A percentile compares a stretch with the other conserved stretches of the same genome.
phyloP scores from a whole-genome alignment of 331 rosid species.

The Quercus lobata region DNA sequence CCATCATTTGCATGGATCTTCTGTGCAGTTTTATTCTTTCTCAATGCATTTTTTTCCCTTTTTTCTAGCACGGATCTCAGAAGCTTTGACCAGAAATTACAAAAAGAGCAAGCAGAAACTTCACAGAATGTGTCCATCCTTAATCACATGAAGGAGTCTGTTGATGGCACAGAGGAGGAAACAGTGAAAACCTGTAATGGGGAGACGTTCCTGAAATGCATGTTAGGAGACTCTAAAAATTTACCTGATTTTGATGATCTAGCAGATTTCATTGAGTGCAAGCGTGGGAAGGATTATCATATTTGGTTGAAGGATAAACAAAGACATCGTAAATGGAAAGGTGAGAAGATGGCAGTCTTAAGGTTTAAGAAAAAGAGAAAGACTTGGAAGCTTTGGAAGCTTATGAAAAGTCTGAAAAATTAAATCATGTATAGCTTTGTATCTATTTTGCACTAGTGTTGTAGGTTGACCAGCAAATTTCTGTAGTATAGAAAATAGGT shows the following conservation, averaged over 20 bases:
- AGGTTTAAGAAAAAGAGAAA: conserved; percentile 49
- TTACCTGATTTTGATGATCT: conserved; percentile 48
- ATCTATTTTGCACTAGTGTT: not conserved
- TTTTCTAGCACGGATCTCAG: conserved; percentile 14
- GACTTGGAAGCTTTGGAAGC: conserved; percentile 40
- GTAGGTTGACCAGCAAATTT: not conserved
- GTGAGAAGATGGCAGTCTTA: conserved; percentile 23
- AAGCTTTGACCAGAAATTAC: conserved; percentile 7
- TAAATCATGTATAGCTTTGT: not conserved
- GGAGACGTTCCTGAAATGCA: conserved; percentile 44
- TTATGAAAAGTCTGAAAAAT: conserved; percentile 6
- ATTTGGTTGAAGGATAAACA: conserved; percentile 50
- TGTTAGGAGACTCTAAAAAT: not conserved
- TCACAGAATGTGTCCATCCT: conserved; percentile 2
- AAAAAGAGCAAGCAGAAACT: conserved; percentile 5
- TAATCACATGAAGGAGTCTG: conserved; percentile 10
- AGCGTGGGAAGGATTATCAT: conserved; percentile 49
- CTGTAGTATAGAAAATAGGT: not conserved
- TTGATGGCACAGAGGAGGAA: conserved; percentile 26
- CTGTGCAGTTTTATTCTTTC: not conserved
- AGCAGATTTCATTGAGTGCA: conserved; percentile 54
- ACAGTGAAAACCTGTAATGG: conserved; percentile 46
- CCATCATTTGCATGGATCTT: not conserved
- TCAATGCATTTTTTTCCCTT: not conserved
- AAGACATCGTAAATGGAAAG: conserved; percentile 34